A percentile compares a stretch with the other conserved stretches of the same genome.
Evolutionary conservation across 1,284 basidiomycete species (phyloP).

Genomic region (Hypsizygus ulmarius): DNA sequence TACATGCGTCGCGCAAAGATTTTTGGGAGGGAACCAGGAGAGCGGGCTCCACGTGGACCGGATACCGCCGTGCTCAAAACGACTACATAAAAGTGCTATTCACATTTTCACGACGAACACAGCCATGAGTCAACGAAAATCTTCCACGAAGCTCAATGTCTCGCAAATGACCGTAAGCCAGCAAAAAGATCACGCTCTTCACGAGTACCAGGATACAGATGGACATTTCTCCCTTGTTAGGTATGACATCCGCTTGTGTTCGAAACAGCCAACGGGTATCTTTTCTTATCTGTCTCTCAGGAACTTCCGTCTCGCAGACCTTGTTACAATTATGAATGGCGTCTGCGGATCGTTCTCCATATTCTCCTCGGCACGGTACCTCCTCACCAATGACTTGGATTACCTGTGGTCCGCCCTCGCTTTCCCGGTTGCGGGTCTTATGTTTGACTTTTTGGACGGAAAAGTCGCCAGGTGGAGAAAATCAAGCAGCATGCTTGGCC

Average conservation of each 20-base stretch:
- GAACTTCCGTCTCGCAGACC: conserved; percentile 96
- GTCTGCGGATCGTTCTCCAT: conserved; percentile 97
- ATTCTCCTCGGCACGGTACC: conserved; percentile 89
- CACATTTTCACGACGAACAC: conserved; percentile 11
- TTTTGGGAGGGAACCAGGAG: too few species aligned
- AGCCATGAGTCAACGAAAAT: conserved; percentile 41
- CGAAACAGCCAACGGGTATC: conserved; percentile 13
- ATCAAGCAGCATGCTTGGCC: conserved; percentile 94
- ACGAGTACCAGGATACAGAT: conserved; percentile 84
- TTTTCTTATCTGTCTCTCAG: conserved; percentile 40
- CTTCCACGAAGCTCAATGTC: conserved; percentile 24
- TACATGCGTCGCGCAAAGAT: too few species aligned
- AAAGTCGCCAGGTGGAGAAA: conserved; percentile 98
- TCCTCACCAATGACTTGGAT: conserved; percentile 78
- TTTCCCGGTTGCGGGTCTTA: conserved; percentile 91
- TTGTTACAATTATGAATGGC: conserved; percentile 99
- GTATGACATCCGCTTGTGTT: conserved; percentile 41
- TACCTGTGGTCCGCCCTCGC: conserved; percentile 84
- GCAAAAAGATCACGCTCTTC: conserved; percentile 54
- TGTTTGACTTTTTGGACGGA: conserved; percentile 98
- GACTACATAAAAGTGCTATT: background rate
- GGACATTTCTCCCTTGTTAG: conserved; percentile 95
- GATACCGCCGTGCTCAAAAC: conserved; percentile 7
- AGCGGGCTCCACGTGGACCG: background rate
- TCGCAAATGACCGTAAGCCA: conserved; percentile 20